Base-by-base conservation (phyloP, 805 yeast genomes). In the Saturnispora saitoi region DNA sequence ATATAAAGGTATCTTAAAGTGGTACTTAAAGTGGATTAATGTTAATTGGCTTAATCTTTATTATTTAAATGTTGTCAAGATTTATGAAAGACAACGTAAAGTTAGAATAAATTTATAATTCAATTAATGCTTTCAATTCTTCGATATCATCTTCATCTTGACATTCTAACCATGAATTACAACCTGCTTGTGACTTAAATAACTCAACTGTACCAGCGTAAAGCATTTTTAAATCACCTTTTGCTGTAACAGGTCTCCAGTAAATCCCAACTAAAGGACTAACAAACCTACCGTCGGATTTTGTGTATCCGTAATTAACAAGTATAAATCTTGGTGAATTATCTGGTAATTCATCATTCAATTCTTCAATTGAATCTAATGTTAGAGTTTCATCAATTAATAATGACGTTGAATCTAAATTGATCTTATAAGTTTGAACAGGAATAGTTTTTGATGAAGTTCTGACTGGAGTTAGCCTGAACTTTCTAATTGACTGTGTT, bases 151-250 rank as follows among this genome's bases (percentile, higher is more conserved):
- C 90, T 49, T 77, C 82, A 43, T 84, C 89, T 17, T 71, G 77
- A 24, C 80, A 58, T 57, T 83, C 83, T 36, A 83, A 69, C 32
- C 83, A 70, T 58, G 80, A 73, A 59, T 47, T 64, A n/a, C 86
- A 88, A 15, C 88, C 87, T n/a, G 90, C 83, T 55, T 83, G 81
- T 44, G 77, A 80, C 63, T 91, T 75, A 49, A 90, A 74, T 54
- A 83, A 66, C 62, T 90, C 96, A 20, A 86, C 77, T 2, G 95
- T 95, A 4, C 93, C 95, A 0, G 96, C 97, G 58, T 88, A 89
- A 43, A 86, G 67, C 97, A 89, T 90, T 63, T 83, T 81, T 59
- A 76, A 71, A 48, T 84, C 86, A 61, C 83, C 91, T 15, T 86
- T 83, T n/a, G 87, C 73, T 0, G 95, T 87, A 24, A 82, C 83